Base-by-base conservation (phyloP, 2,329 filamentous ascomycete genomes). In the Fusarium euwallaceae region DNA sequence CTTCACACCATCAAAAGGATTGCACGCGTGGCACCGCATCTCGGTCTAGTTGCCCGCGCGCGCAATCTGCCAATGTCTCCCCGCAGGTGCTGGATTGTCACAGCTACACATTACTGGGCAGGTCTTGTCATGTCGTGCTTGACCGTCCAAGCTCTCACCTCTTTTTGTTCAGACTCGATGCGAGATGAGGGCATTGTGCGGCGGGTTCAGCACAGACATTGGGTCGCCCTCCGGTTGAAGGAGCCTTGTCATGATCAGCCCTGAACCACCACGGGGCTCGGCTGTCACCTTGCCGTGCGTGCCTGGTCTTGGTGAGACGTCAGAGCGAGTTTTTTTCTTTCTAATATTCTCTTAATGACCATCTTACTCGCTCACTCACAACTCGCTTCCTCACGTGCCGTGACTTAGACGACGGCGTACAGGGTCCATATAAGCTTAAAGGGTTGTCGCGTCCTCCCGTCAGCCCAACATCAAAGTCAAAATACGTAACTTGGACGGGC, bases 401-500 rank as follows among this genome's bases (percentile, higher is more conserved):
- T 45, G 51, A 17, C 48, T 48, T 62, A 64, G 66, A 64, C 41
- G 56, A 64, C 51, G 43, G 63, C 53, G 65, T 66, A 74, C 67
- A 68, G 61, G 45, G 72, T 69, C 71, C 61, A 79, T 74, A 79
- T 79, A 78, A 78, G 77, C 74, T 79, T 78, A 79, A 79, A 76
- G 62, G 27, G 59, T 56, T 55, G 59, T 72, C 53, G 51, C 56
- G 45, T 63, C 67, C 43, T 60, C 51, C 65, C 61, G 61, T 66
- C 41, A 65, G 29, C 53, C 56, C 43, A 67, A 73, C 67, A 55
- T 67, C 67, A 74, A 59, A 73, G 70, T 69, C 70, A 73, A 65
- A 32, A 32, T 59, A 64, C 32, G 34, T 62, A 39, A 37, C 37
- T 45, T 51, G 56, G 41, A 53, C 64, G 51, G 55, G 53, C 32